Evolutionary conservation across 805 yeast species (phyloP), one percentile per base, ranked within the genome.

Genomic region (Sugiyamaella americana): DNA sequence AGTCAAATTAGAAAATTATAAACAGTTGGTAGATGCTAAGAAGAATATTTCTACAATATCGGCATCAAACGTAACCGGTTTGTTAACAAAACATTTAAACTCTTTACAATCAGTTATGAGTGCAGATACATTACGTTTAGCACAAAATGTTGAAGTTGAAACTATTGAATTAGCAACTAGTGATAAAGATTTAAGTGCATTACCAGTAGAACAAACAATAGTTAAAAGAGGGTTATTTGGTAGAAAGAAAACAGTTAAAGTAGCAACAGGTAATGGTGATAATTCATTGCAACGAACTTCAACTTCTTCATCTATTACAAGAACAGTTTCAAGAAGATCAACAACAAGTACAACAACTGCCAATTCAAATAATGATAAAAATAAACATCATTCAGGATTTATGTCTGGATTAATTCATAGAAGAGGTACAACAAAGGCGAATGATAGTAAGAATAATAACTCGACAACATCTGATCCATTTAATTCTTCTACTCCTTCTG

Each of bases 121-220:
- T 39, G 80, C 82, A 51, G 98, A 93, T 60, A 80, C 86, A 3
- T 65, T 66, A 24, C 76, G 95, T 50, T 82, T 93, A 19, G 72
- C 73, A 36, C 76, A 82, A 10, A 95, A 88, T 59, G 98, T 89
- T 17, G 91, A 84, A 57, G 81, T 91, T 43, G 97, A 91, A 63
- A 80, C 93, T 22, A 87, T 93, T 55, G 93, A 87, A 63, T 78
- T 82, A 50, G 87, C 84, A 43, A 88, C 93, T 1, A 86, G 83
- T 1, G 89, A 81, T 48, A 72, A 76, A 56, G 68, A 65, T 39
- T 49, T 65, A 49, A 52, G 60, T n/a, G 51, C 62, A 2, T 53
- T 57, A 5, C 62, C 68, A 4, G 56, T 57, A 19, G 60, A 60
- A 45, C 61, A 59, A 19, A 51, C 59, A 5, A 61, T 80, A 62